phyloP scores from a whole-genome alignment of 805 yeast species.

The Cyberlindnera xylosilytica region DNA sequence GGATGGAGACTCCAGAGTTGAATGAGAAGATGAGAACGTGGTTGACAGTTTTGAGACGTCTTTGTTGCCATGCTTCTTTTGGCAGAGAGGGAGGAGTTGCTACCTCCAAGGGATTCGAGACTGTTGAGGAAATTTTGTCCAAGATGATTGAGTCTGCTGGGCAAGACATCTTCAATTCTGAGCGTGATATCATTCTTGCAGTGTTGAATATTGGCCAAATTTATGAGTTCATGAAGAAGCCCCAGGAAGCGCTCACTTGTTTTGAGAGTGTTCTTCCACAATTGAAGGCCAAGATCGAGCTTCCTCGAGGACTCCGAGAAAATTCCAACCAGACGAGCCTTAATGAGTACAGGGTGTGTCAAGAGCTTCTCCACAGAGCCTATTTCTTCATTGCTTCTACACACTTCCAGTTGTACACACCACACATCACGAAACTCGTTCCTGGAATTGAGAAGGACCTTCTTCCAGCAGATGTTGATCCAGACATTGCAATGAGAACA shows the following conservation, averaged over 20 bases:
- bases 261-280: slow-evolving; percentile 36
- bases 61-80: slow-evolving; percentile 76
- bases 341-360: too few relatives aligned
- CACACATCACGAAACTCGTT: slow-evolving; percentile 27
- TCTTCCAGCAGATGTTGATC: slow-evolving; percentile 16
- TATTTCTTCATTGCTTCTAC: slow-evolving; percentile 77
- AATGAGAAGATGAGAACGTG: slow-evolving; percentile 57
- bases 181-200: slow-evolving; percentile 44
- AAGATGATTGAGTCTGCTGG: slow-evolving; percentile 59
- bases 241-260: slow-evolving; percentile 46
- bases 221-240: slow-evolving; percentile 52
- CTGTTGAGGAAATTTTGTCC: slow-evolving; percentile 66
- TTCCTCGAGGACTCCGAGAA: too few relatives aligned
- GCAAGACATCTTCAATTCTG: slow-evolving; percentile 44
- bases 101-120: slow-evolving; percentile 29
- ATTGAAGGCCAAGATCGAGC: slow-evolving; percentile 13
- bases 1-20: slow-evolving; percentile 44
- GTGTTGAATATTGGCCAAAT: slow-evolving; percentile 66
- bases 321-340: too few relatives aligned
- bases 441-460: slow-evolving; percentile 24
- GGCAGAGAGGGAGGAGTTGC: slow-evolving; percentile 16
- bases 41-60: slow-evolving; percentile 67
- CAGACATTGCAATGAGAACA: slow-evolving; percentile 6
- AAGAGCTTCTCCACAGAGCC: slow-evolving; percentile 70
- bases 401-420: slow-evolving; percentile 52